Conservation (phyloP, 768 basidiomycete species). For the Phaeotremella fagi region DNA sequence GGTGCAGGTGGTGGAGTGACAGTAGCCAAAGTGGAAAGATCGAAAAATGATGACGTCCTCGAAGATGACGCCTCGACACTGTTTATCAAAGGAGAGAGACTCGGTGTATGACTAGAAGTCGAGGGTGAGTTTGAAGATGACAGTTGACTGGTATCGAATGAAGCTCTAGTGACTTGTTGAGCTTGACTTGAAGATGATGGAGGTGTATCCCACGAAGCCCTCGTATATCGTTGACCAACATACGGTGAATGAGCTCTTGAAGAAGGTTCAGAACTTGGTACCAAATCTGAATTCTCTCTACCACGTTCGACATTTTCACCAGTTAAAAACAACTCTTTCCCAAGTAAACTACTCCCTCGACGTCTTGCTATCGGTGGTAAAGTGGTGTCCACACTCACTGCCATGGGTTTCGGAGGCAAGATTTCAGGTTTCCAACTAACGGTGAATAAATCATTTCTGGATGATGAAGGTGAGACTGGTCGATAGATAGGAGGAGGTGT, state of each 20-base stretch:
- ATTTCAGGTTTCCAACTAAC: slow-evolving; percentile 19
- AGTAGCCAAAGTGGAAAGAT: slow-evolving; percentile 4
- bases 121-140: neutral
- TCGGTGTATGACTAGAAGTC: neutral
- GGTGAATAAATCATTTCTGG: slow-evolving; percentile 23
- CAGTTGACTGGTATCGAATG: too few relatives aligned
- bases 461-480: slow-evolving; percentile 1
- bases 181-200: slow-evolving; percentile 3
- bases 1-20: slow-evolving; percentile 7
- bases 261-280: neutral
- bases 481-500: too few relatives aligned
- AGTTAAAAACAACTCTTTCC: neutral
- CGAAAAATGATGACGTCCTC: slow-evolving; percentile 25
- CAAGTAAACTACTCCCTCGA: neutral
- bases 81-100: neutral
- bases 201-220: neutral
- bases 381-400: neutral
- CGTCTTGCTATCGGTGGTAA: neutral
- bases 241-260: too few relatives aligned
- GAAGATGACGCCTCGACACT: neutral
- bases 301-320: too few relatives aligned
- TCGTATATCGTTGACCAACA: neutral
- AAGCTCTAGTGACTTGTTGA: neutral
- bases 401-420: slow-evolving; percentile 13
- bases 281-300: too few relatives aligned